These are phyloP conservation scores for Kuraishia capsulata DNA, from an alignment of 805 yeast genomes.

Conservation along the genomic window DNA sequence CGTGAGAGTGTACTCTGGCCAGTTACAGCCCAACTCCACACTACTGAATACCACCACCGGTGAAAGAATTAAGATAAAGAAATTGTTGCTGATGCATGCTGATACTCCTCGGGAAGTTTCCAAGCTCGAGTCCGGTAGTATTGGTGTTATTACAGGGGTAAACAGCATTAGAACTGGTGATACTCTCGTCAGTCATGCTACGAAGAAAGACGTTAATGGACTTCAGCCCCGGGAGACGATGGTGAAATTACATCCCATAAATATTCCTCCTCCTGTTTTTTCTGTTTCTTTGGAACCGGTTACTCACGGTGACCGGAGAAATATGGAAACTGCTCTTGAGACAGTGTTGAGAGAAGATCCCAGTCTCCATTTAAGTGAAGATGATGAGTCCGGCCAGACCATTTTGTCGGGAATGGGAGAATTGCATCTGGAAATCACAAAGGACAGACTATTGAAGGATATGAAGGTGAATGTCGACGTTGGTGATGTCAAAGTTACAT, in stretches of 20 bases:
- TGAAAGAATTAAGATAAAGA: slow-evolving; percentile 54
- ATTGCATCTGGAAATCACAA: slow-evolving; percentile 82
- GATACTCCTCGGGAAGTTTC: slow-evolving; percentile 70
- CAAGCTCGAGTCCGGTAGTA: slow-evolving; percentile 63
- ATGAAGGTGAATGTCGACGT: slow-evolving; percentile 74
- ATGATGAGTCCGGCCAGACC: slow-evolving; percentile 86
- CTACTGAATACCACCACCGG: slow-evolving; percentile 66
- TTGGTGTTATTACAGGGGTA: slow-evolving; percentile 80
- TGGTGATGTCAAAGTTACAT: slow-evolving; percentile 83
- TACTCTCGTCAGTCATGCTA: slow-evolving; percentile 60
- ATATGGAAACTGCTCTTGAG: slow-evolving; percentile 61
- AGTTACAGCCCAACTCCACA: slow-evolving; percentile 48
- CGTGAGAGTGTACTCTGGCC: slow-evolving; percentile 84
- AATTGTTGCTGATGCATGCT: slow-evolving; percentile 79
- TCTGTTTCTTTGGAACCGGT: slow-evolving; percentile 76
- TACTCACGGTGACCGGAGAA: slow-evolving; percentile 71
- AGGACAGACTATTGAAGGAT: slow-evolving; percentile 69
- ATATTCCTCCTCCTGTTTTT: slow-evolving; percentile 88
- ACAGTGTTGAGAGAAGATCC: slow-evolving; percentile 84
- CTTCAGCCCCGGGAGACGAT: slow-evolving; percentile 26
- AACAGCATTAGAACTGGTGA: slow-evolving; percentile 80
- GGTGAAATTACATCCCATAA: slow-evolving; percentile 63
- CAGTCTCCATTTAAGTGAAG: slow-evolving; percentile 57
- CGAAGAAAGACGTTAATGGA: slow-evolving; percentile 30
- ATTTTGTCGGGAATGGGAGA: slow-evolving; percentile 96